A percentile compares a stretch with the other conserved stretches of the same genome.
Evolutionary conservation across 2,329 filamentous ascomycete genomes (phyloP).

Genomic region (Pseudocercospora crystallina): DNA sequence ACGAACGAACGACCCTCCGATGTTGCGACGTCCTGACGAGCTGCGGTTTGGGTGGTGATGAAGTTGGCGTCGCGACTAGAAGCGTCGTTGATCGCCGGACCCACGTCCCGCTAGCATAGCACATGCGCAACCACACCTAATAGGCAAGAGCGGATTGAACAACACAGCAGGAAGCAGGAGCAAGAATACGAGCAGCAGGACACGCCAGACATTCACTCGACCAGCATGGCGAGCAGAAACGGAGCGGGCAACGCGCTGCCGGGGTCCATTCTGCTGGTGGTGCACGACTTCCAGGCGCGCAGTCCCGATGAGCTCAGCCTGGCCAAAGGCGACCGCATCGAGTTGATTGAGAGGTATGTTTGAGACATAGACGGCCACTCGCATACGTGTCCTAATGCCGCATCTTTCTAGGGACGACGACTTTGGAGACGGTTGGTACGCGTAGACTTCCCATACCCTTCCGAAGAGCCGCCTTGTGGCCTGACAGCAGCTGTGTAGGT

Average conservation of each 20-base stretch:
- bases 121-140: too few relatives aligned
- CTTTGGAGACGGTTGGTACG: slow-evolving; percentile 69
- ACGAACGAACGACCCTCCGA: slow-evolving; percentile 1
- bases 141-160: too few relatives aligned
- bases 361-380: not conserved
- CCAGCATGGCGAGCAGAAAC: slow-evolving; percentile 25
- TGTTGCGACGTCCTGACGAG: slow-evolving; percentile 3
- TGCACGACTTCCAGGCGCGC: slow-evolving; percentile 86
- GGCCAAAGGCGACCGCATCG: slow-evolving; percentile 78
- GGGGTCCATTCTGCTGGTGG: slow-evolving; percentile 58
- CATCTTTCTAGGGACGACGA: slow-evolving; percentile 64
- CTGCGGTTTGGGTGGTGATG: slow-evolving; percentile 5
- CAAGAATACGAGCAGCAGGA: too few relatives aligned
- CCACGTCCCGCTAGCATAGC: too few relatives aligned
- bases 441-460: slow-evolving; percentile 4
- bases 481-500: slow-evolving; percentile 54
- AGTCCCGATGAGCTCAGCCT: slow-evolving; percentile 92
- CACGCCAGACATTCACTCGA: too few relatives aligned
- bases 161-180: too few relatives aligned
- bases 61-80: not conserved
- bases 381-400: slow-evolving; percentile 7
- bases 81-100: too few relatives aligned
- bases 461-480: slow-evolving; percentile 5
- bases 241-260: slow-evolving; percentile 30
- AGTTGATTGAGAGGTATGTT: slow-evolving; percentile 67